These are phyloP conservation scores for Inga laurina DNA, from an alignment of 306 rosid genomes.

Conservation along the genomic window DNA sequence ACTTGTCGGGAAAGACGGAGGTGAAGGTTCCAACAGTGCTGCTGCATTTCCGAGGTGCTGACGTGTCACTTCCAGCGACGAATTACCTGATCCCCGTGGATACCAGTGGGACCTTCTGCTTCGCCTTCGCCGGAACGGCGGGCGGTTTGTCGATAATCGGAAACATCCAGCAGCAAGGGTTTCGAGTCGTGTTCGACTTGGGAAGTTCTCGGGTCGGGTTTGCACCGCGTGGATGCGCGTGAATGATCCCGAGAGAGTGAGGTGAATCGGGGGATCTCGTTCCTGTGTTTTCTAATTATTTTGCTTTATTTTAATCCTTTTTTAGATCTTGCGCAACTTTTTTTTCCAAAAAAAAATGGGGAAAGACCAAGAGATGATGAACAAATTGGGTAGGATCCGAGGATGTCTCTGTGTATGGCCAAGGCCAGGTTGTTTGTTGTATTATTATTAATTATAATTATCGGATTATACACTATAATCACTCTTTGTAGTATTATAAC, in stretches of 20 bases:
- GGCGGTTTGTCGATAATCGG: slow-evolving; percentile 90
- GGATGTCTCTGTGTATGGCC: slow-evolving; percentile 29
- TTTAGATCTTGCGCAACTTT: background rate
- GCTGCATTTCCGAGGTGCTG: slow-evolving; percentile 77
- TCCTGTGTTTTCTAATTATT: slow-evolving; percentile 21
- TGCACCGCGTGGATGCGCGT: slow-evolving; percentile 76
- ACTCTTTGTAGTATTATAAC: background rate
- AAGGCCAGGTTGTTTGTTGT: slow-evolving; percentile 5
- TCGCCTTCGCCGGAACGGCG: slow-evolving; percentile 89
- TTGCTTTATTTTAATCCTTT: background rate
- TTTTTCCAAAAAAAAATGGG: background rate
- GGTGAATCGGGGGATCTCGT: slow-evolving; percentile 26
- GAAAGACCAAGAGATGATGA: background rate
- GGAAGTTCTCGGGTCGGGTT: slow-evolving; percentile 86
- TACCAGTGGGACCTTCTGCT: slow-evolving; percentile 76
- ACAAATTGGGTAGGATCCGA: slow-evolving; percentile 6
- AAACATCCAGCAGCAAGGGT: slow-evolving; percentile 96
- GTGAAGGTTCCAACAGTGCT: slow-evolving; percentile 93
- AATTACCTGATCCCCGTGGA: slow-evolving; percentile 93
- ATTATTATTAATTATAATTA: background rate
- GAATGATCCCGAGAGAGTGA: slow-evolving; percentile 23
- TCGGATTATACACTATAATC: slow-evolving; percentile 13
- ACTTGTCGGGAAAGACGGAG: slow-evolving; percentile 67
- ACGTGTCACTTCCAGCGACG: slow-evolving; percentile 75
- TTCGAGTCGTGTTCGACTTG: slow-evolving; percentile 77